Evolutionary conservation across 345 rosid genomes (phyloP).

Genomic region (Lumnitzera littorea): DNA sequence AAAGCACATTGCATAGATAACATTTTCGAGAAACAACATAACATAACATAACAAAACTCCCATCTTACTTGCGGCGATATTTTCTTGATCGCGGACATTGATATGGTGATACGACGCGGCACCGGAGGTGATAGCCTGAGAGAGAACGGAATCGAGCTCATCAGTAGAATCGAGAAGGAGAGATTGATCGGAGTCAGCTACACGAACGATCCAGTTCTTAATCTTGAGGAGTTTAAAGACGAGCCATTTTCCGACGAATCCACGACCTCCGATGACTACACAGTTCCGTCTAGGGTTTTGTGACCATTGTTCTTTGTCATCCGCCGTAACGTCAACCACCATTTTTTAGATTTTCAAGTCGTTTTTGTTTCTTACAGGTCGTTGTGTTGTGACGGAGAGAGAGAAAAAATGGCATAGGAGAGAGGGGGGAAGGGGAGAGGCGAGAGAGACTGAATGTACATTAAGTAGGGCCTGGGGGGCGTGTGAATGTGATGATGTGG

Average conservation of each 20-base stretch:
- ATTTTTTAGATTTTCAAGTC: background rate
- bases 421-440: background rate
- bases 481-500: too few relatives aligned
- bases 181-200: slow-evolving; percentile 60
- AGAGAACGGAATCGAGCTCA: slow-evolving; percentile 47
- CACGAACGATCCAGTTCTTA: slow-evolving; percentile 71
- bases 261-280: slow-evolving; percentile 81
- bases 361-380: background rate
- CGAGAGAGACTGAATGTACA: too few relatives aligned
- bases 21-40: slow-evolving; percentile 6
- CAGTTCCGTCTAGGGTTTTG: slow-evolving; percentile 34
- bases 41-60: background rate
- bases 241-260: slow-evolving; percentile 75
- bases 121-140: slow-evolving; percentile 53
- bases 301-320: background rate
- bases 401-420: background rate
- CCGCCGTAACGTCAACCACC: slow-evolving; percentile 4
- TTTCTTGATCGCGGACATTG: slow-evolving; percentile 58
- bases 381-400: background rate
- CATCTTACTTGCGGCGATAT: slow-evolving; percentile 45
- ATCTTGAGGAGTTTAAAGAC: slow-evolving; percentile 54
- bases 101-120: slow-evolving; percentile 58
- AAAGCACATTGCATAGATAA: background rate
- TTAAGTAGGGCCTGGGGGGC: too few relatives aligned
- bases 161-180: slow-evolving; percentile 35